Percentiles rank a stretch among this genome's conserved stretches.
Evolutionary conservation across 2,329 filamentous ascomycete genomes (phyloP).

Genomic region (Colletotrichum sp.): DNA sequence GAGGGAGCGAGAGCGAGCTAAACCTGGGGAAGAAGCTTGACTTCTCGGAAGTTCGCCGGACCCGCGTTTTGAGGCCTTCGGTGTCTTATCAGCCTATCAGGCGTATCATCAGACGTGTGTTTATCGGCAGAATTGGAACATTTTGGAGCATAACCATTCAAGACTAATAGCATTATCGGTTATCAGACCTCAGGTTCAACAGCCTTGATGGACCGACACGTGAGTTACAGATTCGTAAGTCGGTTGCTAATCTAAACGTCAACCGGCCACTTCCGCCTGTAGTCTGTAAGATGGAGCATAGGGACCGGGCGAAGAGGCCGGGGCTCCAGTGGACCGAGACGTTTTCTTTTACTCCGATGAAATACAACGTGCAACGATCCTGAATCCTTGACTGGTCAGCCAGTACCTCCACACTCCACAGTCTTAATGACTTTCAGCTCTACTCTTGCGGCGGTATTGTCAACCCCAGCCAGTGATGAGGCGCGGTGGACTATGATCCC

Average conservation of each 20-base stretch:
- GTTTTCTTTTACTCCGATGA: not conserved
- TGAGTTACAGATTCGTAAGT: not conserved
- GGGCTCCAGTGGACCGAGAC: not conserved
- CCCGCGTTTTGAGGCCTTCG: not conserved
- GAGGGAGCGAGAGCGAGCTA: not conserved
- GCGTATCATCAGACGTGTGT: not conserved
- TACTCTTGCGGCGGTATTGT: not conserved
- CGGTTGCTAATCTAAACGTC: not conserved
- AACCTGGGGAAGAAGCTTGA: not conserved
- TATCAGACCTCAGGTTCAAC: not conserved
- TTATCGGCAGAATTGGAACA: not conserved
- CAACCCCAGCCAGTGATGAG: not conserved
- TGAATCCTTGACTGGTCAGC: not conserved
- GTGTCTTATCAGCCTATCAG: not conserved
- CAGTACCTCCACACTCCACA: not conserved
- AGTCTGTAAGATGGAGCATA: not conserved
- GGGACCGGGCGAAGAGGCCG: not conserved
- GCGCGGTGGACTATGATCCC: not conserved
- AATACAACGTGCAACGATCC: not conserved
- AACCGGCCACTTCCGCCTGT: not conserved
- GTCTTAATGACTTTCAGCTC: not conserved
- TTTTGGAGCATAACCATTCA: not conserved
- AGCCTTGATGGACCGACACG: not conserved
- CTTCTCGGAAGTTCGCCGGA: not conserved
- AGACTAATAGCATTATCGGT: not conserved